Base-by-base conservation (phyloP, 176 grass and related monocot species). In the Cenchrus americanus region DNA sequence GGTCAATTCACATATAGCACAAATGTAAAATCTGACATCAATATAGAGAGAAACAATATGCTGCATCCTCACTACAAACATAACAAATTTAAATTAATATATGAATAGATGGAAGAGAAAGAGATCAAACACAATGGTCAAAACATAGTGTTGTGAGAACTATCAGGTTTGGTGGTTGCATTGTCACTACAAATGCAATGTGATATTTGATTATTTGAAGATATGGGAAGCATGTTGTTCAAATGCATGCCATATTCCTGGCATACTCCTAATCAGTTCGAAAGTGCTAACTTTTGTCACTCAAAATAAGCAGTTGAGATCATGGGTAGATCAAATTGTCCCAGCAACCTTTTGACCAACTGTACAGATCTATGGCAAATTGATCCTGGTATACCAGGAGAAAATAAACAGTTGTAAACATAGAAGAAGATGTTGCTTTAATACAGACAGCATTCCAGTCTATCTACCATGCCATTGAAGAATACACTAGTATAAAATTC, bases 11-110 rank as follows among this genome's bases (percentile, higher is more conserved):
- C 30, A 82, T 57, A 65, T 64, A 21, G 64, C 14, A 85, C 14
- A 71, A 66, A 66, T 59, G 27, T 15, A 77, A 73, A 66, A 83
- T 22, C 17, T 8, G 53, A 19, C 18, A 26, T 62, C 18, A 68
- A 85, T 30, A 30, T 32, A 64, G 42, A 59, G 75, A 85, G 27
- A 73, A 74, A 80, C 7, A 70, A 80, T 80, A 69, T 59, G 26
- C 34, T 48, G 48, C 1, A 79, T 53, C 54, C 62, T 37, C 18
- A 66, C 17, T 46, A 44, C 3, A 15, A 79, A 10, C 49, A 9
- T 14, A 13, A 72, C 14, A 63, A 47, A 64, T 30, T 37, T 44
- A 43, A 43, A 43, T 5, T 21, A 67, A 59, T 66, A 18, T 58
- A 75, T 50, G 8, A 48, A 81, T 67, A 61, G 5, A 76, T 7